Conservation (phyloP, 371 early-diverging fungal species). For the Blakeslea trispora region DNA sequence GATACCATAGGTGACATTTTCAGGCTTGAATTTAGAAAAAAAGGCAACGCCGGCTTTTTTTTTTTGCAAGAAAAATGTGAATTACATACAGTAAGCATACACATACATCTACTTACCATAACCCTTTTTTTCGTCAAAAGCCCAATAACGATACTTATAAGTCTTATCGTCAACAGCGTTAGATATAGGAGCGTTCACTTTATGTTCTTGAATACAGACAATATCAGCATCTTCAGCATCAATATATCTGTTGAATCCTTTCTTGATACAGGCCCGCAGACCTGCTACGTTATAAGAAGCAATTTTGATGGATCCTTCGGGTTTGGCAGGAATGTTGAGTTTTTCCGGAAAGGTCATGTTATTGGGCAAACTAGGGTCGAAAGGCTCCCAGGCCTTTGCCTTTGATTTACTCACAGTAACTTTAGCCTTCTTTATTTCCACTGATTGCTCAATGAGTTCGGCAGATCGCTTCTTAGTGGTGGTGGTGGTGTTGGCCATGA, state of each 20-base stretch:
- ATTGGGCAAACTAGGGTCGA: slow-evolving; percentile 54
- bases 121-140: slow-evolving; percentile 75
- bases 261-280: slow-evolving; percentile 73
- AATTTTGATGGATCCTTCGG: slow-evolving; percentile 65
- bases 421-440: too few relatives aligned
- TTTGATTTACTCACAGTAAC: too few relatives aligned
- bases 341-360: slow-evolving; percentile 67
- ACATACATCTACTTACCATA: slow-evolving; percentile 67
- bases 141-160: slow-evolving; percentile 78
- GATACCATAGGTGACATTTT: slow-evolving; percentile 64
- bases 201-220: slow-evolving; percentile 87
- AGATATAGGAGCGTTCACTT: slow-evolving; percentile 61
- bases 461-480: too few relatives aligned
- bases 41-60: slow-evolving; percentile 71
- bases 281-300: slow-evolving; percentile 85
- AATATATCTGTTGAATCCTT: slow-evolving; percentile 78
- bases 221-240: slow-evolving; percentile 85
- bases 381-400: slow-evolving; percentile 25
- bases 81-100: not conserved
- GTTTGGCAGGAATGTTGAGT: slow-evolving; percentile 48
- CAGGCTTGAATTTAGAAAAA: slow-evolving; percentile 79
- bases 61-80: not conserved
- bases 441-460: too few relatives aligned
- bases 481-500: not conserved
- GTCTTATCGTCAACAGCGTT: slow-evolving; percentile 55